These are phyloP conservation scores for Gossypium longicalyx DNA, from an alignment of 345 rosid species.

Conservation along the genomic window DNA sequence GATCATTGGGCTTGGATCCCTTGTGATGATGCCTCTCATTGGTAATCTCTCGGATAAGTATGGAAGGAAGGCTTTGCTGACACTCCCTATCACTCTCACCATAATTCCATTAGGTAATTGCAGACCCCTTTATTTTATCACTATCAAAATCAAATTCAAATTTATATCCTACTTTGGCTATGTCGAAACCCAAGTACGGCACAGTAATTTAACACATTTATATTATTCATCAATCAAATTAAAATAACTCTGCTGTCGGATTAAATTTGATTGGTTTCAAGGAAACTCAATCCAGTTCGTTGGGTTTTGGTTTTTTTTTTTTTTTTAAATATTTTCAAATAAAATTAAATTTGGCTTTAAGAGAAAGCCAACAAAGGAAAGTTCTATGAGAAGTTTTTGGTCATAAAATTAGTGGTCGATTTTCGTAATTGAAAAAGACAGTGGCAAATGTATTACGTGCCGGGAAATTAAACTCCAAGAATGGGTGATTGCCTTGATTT, in stretches of 20 bases:
- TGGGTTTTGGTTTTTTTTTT: too few species aligned
- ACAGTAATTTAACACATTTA: too few species aligned
- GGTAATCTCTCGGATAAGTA: slow-evolving; percentile 83
- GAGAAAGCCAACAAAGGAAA: too few species aligned
- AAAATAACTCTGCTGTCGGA: not conserved
- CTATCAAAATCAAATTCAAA: not conserved
- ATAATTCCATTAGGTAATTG: slow-evolving; percentile 62
- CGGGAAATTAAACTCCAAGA: not conserved
- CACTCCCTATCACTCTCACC: slow-evolving; percentile 55
- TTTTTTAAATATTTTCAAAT: too few species aligned
- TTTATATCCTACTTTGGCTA: not conserved
- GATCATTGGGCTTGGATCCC: slow-evolving; percentile 74
- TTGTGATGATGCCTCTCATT: slow-evolving; percentile 75
- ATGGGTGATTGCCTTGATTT: not conserved
- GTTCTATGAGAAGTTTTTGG: not conserved
- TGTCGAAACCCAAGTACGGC: not conserved
- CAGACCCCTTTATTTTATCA: not conserved
- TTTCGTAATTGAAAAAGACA: not conserved
- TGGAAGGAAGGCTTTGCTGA: slow-evolving; percentile 81
- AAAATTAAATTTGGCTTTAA: too few species aligned
- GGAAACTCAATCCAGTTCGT: too few species aligned
- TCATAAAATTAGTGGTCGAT: not conserved
- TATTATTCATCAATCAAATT: too few species aligned
- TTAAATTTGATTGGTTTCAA: too few species aligned
- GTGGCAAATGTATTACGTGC: not conserved